phyloP scores from a whole-genome alignment of 441 rosid species.

The Pelargonium cotyledonis region DNA sequence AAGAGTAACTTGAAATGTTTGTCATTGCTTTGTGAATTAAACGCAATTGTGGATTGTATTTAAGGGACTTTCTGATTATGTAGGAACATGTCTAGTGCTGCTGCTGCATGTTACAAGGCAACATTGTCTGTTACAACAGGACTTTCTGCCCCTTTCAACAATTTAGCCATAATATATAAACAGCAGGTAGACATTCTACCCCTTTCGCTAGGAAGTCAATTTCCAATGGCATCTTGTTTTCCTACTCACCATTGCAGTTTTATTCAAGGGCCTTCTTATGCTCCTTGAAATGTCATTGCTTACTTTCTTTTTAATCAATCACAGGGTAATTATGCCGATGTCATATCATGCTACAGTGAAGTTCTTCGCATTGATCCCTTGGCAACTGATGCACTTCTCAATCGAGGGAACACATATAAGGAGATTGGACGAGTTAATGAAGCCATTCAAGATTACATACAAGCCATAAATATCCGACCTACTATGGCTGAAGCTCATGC shows the following conservation, averaged over 20 bases:
- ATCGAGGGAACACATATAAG: slow-evolving; percentile 92
- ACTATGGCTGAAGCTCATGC: slow-evolving; percentile 99
- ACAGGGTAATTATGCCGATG: slow-evolving; percentile 93
- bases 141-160: slow-evolving; percentile 93
- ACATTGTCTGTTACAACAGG: slow-evolving; percentile 89
- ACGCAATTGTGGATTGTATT: background rate
- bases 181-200: slow-evolving; percentile 58
- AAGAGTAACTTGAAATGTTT: background rate
- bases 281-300: background rate
- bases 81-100: slow-evolving; percentile 82
- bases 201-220: background rate
- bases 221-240: background rate
- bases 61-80: slow-evolving; percentile 5
- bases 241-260: background rate
- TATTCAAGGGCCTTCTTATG: background rate
- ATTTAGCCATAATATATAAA: slow-evolving; percentile 91
- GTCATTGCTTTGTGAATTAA: background rate
- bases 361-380: slow-evolving; percentile 92
- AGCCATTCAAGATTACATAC: slow-evolving; percentile 87
- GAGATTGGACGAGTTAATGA: slow-evolving; percentile 94
- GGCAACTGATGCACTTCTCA: slow-evolving; percentile 97
- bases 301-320: background rate
- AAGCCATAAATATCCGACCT: slow-evolving; percentile 80
- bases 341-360: slow-evolving; percentile 96
- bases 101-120: slow-evolving; percentile 85